A percentile compares a stretch with the other conserved stretches of the same genome.
Conservation (phyloP, 163 green algal species). For the Chlamydomonas reinhardtii region DNA sequence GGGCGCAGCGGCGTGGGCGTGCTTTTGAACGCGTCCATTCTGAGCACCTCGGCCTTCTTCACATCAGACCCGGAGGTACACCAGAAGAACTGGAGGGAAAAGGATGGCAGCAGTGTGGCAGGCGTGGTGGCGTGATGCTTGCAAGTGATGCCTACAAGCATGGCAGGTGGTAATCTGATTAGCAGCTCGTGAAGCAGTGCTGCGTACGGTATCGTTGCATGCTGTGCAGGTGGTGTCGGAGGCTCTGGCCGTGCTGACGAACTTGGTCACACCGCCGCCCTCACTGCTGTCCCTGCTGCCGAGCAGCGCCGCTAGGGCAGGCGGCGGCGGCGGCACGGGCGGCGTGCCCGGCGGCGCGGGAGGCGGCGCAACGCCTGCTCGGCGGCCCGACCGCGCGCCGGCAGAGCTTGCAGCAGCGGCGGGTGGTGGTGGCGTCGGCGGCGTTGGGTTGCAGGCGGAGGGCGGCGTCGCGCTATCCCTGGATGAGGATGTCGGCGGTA, state of each 20-base stretch:
- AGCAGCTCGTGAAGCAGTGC: too few relatives aligned
- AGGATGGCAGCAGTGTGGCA: not conserved
- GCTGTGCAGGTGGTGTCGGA: slow-evolving; percentile 19
- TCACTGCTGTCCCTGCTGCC: slow-evolving; percentile 60
- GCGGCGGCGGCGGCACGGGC: slow-evolving; percentile 7
- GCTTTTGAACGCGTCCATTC: slow-evolving; percentile 63
- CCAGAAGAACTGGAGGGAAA: too few relatives aligned
- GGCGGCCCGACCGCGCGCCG: slow-evolving; percentile 2
- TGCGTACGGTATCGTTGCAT: too few relatives aligned
- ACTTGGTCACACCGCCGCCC: slow-evolving; percentile 67
- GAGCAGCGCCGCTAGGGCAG: not conserved
- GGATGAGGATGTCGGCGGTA: not conserved
- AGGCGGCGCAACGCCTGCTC: not conserved
- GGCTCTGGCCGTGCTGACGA: slow-evolving; percentile 66
- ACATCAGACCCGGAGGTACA: slow-evolving; percentile 55
- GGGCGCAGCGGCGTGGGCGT: slow-evolving; percentile 64
- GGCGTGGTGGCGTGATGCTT: too few relatives aligned
- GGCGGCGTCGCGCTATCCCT: not conserved
- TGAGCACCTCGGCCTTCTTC: slow-evolving; percentile 44
- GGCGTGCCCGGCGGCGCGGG: not conserved
- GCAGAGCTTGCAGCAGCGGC: too few relatives aligned
- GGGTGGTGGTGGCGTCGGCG: not conserved
- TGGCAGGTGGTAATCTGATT: too few relatives aligned
- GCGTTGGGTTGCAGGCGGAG: not conserved
- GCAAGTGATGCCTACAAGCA: too few relatives aligned